phyloP scores from a whole-genome alignment of 129 eudicot genomes.

The sunflower (Helianthus annuus) region HanXRQr2.0-SUNRISE NC_035435.2:157271964-157272463 shows the following conservation, averaged over 20 bases:
- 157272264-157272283: conserved; percentile 18
- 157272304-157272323: conserved; percentile 27
- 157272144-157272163: conserved; percentile 44
- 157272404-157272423: background rate
- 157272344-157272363: conserved; percentile 16
- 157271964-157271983: conserved; percentile 84
- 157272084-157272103: background rate
- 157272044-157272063: conserved; percentile 51
- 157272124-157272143: conserved; percentile 32
- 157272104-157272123: background rate
- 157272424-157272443: conserved; percentile 13
- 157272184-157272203: conserved; percentile 28
- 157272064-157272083: conserved; percentile 58
- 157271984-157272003: conserved; percentile 69
- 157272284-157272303: conserved; percentile 13
- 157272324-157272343: conserved; percentile 11
- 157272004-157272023: conserved; percentile 55
- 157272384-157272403: conserved; percentile 13
- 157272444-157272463: background rate
- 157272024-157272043: conserved; percentile 43
- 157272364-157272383: background rate
- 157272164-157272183: conserved; percentile 55
- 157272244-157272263: conserved; percentile 13
- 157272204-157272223: conserved; percentile 23
- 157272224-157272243: conserved; percentile 11